Evolutionary conservation across 2,329 filamentous ascomycete species (phyloP).

Genomic region (Cladophialophora yegresii): DNA sequence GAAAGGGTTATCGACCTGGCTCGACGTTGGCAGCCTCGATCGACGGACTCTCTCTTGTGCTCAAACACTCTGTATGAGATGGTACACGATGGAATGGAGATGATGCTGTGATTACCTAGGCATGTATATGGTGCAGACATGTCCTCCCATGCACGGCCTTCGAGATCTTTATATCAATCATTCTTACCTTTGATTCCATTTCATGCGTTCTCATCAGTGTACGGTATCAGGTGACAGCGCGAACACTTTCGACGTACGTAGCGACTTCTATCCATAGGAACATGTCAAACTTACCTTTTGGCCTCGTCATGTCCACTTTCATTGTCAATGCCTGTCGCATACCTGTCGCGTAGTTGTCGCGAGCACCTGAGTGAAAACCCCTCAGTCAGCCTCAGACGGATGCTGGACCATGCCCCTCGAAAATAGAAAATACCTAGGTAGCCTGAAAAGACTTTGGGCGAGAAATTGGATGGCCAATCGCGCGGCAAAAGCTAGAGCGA

Average conservation of each 20-base stretch:
- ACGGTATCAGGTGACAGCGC: neutral
- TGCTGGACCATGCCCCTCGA: neutral
- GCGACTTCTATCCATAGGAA: constrained; percentile 4
- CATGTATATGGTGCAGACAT: neutral
- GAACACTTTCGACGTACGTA: neutral
- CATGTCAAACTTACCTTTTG: neutral
- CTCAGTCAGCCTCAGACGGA: constrained; percentile 1
- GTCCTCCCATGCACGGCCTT: neutral
- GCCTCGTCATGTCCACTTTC: neutral
- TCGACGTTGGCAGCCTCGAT: neutral
- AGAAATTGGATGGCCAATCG: neutral
- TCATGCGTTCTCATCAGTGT: neutral
- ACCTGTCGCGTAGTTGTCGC: neutral
- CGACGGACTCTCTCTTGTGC: neutral
- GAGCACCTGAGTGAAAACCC: neutral
- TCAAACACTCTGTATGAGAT: neutral
- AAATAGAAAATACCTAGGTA: constrained; percentile 5
- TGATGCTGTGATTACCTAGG: neutral
- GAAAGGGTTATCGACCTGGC: neutral
- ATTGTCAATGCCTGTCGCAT: neutral
- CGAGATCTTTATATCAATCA: neutral
- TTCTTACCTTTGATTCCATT: neutral
- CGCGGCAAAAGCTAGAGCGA: too few relatives aligned
- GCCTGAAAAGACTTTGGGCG: neutral
- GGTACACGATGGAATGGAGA: neutral